phyloP scores from a whole-genome alignment of 1,284 basidiomycete species.

The Microbotryum violaceum region DNA sequence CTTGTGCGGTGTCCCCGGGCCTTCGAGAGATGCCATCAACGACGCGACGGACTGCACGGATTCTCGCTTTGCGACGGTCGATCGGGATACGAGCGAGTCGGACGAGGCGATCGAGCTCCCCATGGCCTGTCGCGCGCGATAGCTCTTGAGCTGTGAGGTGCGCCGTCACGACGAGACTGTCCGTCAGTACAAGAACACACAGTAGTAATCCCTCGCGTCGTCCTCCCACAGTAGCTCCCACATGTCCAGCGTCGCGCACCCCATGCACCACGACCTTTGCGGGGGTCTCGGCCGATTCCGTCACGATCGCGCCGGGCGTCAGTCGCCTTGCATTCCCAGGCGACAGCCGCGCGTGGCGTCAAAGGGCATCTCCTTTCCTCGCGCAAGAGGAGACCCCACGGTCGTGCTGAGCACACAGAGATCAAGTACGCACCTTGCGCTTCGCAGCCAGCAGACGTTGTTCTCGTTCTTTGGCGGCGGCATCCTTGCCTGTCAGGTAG shows the following conservation, averaged over 20 bases:
- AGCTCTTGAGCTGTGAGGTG: constrained; percentile 24
- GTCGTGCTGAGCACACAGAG: neutral
- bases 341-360: too few species aligned
- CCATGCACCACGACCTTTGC: too few species aligned
- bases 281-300: too few species aligned
- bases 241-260: too few species aligned
- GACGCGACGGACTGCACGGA: constrained; percentile 13
- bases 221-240: too few species aligned
- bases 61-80: constrained; percentile 6
- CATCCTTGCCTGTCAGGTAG: constrained; percentile 22
- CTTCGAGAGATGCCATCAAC: too few species aligned
- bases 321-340: too few species aligned
- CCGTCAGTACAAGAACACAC: neutral
- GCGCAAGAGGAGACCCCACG: neutral
- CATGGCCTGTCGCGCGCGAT: constrained; percentile 25
- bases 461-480: constrained; percentile 28
- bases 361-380: too few species aligned
- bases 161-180: neutral
- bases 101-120: constrained; percentile 18
- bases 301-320: too few species aligned
- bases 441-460: constrained; percentile 29
- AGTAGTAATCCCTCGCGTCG: neutral
- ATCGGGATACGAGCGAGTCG: constrained; percentile 8
- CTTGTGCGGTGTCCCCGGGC: constrained; percentile 3
- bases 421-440: constrained; percentile 24